Conservation (phyloP, 345 rosid species). For the Eucalyptus viminalis region DNA sequence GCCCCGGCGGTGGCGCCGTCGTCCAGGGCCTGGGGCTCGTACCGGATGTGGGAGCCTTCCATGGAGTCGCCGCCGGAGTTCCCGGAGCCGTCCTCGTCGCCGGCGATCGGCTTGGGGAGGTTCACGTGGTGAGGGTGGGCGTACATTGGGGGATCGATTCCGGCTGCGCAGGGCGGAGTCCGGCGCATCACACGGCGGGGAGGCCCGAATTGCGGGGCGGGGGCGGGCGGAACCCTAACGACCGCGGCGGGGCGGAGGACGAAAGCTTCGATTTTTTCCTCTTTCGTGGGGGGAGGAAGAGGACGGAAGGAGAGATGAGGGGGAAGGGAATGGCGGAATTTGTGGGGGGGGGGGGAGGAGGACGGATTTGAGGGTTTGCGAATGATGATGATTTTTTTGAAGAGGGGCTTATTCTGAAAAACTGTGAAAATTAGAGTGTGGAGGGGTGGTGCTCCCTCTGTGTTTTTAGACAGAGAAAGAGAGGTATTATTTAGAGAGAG, state of each 20-base stretch:
- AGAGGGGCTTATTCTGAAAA: not conserved
- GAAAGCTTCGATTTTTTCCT: not conserved
- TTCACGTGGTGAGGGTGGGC: conserved; percentile 42
- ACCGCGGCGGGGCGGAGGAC: not conserved
- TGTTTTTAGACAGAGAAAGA: not conserved
- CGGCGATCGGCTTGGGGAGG: conserved; percentile 30
- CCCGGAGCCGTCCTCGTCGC: conserved; percentile 16
- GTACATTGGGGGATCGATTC: conserved; percentile 32
- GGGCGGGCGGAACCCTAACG: not conserved
- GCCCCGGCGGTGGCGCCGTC: conserved; percentile 20
- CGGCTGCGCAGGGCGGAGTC: not conserved
- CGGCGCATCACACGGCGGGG: not conserved
- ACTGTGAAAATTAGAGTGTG: not conserved
- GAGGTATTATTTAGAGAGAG: not conserved
- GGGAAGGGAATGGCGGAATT: not conserved
- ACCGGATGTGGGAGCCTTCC: conserved; percentile 3
- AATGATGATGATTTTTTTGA: not conserved
- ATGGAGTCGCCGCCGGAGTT: conserved; percentile 23
- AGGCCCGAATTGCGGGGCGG: not conserved
- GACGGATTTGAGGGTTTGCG: not conserved
- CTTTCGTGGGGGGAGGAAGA: too few species aligned
- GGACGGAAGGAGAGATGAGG: not conserved
- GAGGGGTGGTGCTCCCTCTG: not conserved
- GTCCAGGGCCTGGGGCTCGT: conserved; percentile 15
- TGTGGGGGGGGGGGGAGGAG: not conserved